Conservation (phyloP, 192 early-diverging fungal species). For the Bifiguratus adelaidae region DNA sequence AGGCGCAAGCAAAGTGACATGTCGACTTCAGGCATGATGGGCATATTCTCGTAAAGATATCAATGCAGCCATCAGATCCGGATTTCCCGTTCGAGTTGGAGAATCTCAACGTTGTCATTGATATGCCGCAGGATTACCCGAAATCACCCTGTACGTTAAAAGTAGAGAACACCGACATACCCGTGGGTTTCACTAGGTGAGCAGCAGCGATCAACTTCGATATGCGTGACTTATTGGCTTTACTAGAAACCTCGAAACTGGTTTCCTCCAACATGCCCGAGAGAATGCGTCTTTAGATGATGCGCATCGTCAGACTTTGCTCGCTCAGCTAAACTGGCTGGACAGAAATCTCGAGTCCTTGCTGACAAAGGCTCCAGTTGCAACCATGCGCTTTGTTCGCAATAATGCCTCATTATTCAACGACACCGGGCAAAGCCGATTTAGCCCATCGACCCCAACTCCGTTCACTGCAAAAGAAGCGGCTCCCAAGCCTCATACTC, state of each 20-base stretch:
- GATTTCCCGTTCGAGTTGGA: slow-evolving; percentile 75
- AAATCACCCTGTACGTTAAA: slow-evolving; percentile 12
- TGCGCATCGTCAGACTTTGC: slow-evolving; percentile 11
- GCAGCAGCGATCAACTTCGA: background rate
- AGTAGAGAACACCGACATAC: slow-evolving; percentile 39
- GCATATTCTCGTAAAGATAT: no score
- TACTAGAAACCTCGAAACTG: slow-evolving; percentile 44
- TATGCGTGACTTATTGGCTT: background rate
- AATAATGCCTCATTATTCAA: slow-evolving; percentile 1
- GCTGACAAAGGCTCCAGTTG: slow-evolving; percentile 44
- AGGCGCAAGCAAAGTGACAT: no score
- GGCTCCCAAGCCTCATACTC: background rate
- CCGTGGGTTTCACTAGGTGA: slow-evolving; percentile 32
- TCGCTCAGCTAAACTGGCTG: slow-evolving; percentile 43
- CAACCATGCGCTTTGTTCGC: slow-evolving; percentile 15
- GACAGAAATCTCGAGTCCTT: slow-evolving; percentile 50
- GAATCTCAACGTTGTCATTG: slow-evolving; percentile 44
- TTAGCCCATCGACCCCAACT: background rate
- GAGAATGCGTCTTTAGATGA: background rate
- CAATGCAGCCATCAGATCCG: slow-evolving; percentile 49
- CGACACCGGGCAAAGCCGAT: background rate
- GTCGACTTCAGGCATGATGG: no score
- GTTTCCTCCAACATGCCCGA: slow-evolving; percentile 31
- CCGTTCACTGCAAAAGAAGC: background rate
- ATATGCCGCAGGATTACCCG: slow-evolving; percentile 46